Percentiles rank a stretch among this genome's conserved stretches.
These are phyloP conservation scores for Didymella glomerata DNA, from an alignment of 2,329 filamentous ascomycete genomes.

Conservation along the genomic window DNA sequence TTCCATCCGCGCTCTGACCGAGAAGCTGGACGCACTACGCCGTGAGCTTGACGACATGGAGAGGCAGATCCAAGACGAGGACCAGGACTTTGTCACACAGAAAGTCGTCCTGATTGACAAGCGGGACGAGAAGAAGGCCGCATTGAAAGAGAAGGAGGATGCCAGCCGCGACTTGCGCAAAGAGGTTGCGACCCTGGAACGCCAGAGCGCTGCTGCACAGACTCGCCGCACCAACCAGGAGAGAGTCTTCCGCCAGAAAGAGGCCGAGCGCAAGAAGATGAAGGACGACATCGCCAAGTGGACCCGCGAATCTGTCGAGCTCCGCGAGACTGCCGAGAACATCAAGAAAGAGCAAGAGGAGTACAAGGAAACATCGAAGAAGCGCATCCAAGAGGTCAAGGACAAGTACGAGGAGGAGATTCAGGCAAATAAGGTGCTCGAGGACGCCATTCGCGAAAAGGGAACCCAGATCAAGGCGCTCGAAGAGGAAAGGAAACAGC, in stretches of 20 bases:
- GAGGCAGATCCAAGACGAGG: slow-evolving; percentile 70
- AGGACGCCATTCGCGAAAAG: slow-evolving; percentile 77
- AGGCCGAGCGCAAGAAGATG: slow-evolving; percentile 72
- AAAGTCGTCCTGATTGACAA: slow-evolving; percentile 71
- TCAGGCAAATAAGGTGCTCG: slow-evolving; percentile 66
- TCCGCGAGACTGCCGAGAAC: slow-evolving; percentile 63
- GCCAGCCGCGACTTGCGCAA: slow-evolving; percentile 84
- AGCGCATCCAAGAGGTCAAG: slow-evolving; percentile 53
- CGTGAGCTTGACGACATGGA: slow-evolving; percentile 84
- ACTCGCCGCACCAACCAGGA: slow-evolving; percentile 82
- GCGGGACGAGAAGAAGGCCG: slow-evolving; percentile 78
- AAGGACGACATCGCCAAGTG: slow-evolving; percentile 75
- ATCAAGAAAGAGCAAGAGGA: slow-evolving; percentile 52
- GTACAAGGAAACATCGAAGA: slow-evolving; percentile 48
- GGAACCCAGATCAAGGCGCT: slow-evolving; percentile 75
- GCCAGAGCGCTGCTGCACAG: slow-evolving; percentile 81
- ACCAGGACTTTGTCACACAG: slow-evolving; percentile 59
- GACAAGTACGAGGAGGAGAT: slow-evolving; percentile 54
- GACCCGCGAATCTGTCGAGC: slow-evolving; percentile 68
- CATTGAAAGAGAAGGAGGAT: slow-evolving; percentile 89
- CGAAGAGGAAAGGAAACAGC: slow-evolving; percentile 72
- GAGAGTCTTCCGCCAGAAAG: slow-evolving; percentile 72
- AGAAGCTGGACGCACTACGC: slow-evolving; percentile 79
- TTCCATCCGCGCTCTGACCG: slow-evolving; percentile 76
- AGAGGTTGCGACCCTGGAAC: slow-evolving; percentile 80